These are phyloP conservation scores for Chalaropsis ovoidea DNA, from an alignment of 2,329 filamentous ascomycete species.

Conservation along the genomic window DNA sequence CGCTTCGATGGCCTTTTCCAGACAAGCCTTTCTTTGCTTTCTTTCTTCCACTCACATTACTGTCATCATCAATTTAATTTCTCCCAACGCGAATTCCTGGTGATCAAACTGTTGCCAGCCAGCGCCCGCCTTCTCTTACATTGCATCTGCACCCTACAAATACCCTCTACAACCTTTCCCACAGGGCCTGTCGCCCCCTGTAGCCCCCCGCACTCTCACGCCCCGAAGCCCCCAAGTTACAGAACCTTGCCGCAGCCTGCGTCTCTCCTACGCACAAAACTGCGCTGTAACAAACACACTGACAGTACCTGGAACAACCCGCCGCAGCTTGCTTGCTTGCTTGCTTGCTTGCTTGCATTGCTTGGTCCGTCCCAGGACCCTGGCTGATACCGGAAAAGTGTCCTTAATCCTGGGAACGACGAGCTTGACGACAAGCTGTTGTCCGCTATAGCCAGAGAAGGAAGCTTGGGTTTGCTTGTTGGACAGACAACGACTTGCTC, in stretches of 20 bases:
- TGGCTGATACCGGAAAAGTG: conserved; percentile 25
- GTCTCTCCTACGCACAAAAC: not conserved
- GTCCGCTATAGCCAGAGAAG: not conserved
- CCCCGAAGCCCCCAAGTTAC: not conserved
- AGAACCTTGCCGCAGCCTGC: not conserved
- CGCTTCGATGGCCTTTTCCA: too few relatives aligned
- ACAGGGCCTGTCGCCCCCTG: conserved; percentile 8
- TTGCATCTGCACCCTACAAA: not conserved
- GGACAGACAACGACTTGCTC: not conserved
- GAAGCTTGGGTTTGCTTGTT: conserved; percentile 1
- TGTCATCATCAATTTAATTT: too few relatives aligned
- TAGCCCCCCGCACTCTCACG: not conserved
- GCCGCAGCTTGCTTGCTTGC: not conserved
- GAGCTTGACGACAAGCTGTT: conserved; percentile 3
- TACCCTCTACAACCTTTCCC: not conserved
- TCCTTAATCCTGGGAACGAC: conserved; percentile 21
- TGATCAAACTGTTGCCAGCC: too few relatives aligned
- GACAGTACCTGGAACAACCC: not conserved
- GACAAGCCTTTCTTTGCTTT: too few relatives aligned
- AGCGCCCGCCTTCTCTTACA: too few relatives aligned
- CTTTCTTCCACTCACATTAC: too few relatives aligned
- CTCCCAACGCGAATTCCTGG: too few relatives aligned
- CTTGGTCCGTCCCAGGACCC: conserved; percentile 17
- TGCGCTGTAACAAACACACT: not conserved
- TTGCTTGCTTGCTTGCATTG: not conserved